Base-by-base conservation (phyloP, 352 stramenopile genomes). In the Globisporangium rhizosaccharum region DNA sequence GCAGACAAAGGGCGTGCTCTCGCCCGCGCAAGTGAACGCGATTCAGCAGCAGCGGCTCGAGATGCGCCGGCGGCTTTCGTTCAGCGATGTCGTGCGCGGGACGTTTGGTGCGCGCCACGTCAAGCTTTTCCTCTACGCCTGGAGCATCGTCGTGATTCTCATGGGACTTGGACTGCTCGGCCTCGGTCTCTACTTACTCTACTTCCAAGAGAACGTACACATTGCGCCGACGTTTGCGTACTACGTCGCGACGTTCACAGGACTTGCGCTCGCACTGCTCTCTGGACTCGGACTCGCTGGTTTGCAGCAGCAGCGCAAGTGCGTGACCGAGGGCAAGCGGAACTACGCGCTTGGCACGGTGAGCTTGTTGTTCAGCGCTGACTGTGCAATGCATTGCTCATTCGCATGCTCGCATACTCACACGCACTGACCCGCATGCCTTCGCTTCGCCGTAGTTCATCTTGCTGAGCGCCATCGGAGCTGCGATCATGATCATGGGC, bases 311-410 rank as follows among this genome's bases (percentile, higher is more conserved):
- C 80, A 90, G 33, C 71, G 76, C 14, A 51, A 62, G 37, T 78
- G 77, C 49, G 73, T 85, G 55, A 88, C 75, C 0, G 54, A 82
- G 5, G 80, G 76, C 1, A 61, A 52, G 30, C 72, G 80, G 8
- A 90, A 88, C 57, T 87, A 88, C 47, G 60, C 70, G 0, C 74
- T 90, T 18, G 77, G 73, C 56, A 57, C 72, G 59, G 78, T 88
- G 59, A 26, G 76, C 58, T 0, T 23, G 20, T 41, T 26, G 11
- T 9, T 17, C 23, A 23, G 23, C 23, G 23, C 23, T 23, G 23
- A 23, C 23, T 23, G 23, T 23, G 23, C 23, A 23, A 23, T 23
- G 23, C 23, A 23, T 23, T 23, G 23, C 23, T 23, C 23, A 23
- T 23, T 23, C 20, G 39, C 11, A 44, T 0, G 15, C 39, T 44